Conservation (phyloP, 2,329 filamentous ascomycete species). For the Xylariales sp. region DNA sequence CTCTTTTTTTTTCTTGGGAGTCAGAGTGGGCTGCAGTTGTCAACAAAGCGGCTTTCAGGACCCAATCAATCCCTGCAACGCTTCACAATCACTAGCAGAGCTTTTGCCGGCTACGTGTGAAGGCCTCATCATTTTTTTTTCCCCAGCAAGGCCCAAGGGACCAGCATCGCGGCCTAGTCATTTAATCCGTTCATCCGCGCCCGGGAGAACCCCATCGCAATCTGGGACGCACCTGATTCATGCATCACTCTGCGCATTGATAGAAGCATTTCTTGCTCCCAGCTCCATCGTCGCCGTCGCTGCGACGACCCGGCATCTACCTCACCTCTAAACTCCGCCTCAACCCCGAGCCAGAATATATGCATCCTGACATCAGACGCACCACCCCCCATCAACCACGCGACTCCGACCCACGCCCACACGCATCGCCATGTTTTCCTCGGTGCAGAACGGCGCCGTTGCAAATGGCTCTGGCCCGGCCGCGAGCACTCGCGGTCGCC, state of each 20-base stretch:
- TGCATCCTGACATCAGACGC: too few relatives aligned
- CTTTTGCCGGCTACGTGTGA: slow-evolving; percentile 14
- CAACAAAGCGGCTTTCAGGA: too few relatives aligned
- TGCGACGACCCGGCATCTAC: slow-evolving; percentile 5
- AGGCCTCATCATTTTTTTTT: slow-evolving; percentile 24
- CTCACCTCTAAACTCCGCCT: slow-evolving; percentile 4
- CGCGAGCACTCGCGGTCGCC: slow-evolving; percentile 55
- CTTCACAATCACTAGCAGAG: too few relatives aligned
- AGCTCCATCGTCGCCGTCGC: neutral
- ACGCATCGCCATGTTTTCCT: slow-evolving; percentile 52
- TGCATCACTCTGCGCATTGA: slow-evolving; percentile 19
- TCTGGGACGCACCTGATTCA: slow-evolving; percentile 14
- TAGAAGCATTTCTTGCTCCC: slow-evolving; percentile 11
- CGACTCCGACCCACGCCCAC: slow-evolving; percentile 10
- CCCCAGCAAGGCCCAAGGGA: slow-evolving; percentile 2
- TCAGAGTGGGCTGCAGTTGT: too few relatives aligned
- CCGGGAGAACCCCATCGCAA: slow-evolving; percentile 9
- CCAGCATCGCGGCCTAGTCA: neutral
- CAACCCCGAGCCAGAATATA: slow-evolving; percentile 11
- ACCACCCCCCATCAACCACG: slow-evolving; percentile 9
- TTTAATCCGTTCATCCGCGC: slow-evolving; percentile 8
- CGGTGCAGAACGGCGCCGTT: slow-evolving; percentile 45
- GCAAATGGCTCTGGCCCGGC: slow-evolving; percentile 31
- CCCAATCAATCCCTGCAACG: too few relatives aligned
- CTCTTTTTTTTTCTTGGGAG: too few relatives aligned